A percentile compares a stretch with the other conserved stretches of the same genome.
Conservation (phyloP, 2,329 filamentous ascomycete genomes). For the Davidsoniella australis region DNA sequence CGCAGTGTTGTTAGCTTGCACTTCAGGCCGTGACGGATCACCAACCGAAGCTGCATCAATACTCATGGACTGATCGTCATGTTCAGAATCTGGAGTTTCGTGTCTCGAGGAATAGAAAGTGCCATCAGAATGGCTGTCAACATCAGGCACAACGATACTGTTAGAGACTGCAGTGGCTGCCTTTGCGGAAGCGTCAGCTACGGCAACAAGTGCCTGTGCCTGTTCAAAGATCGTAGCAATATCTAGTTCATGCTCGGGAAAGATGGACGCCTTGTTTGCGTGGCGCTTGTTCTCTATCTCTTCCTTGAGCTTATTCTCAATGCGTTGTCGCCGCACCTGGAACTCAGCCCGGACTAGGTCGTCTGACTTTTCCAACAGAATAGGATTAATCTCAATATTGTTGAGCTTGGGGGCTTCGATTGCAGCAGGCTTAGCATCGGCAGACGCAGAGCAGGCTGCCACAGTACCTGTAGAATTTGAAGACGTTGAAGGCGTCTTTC, state of each 20-base stretch:
- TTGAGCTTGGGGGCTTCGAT: conserved; percentile 22
- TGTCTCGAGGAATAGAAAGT: conserved; percentile 93
- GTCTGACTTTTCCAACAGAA: conserved; percentile 73
- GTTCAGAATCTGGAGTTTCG: conserved; percentile 48
- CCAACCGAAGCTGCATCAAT: conserved; percentile 11
- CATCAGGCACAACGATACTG: conserved; percentile 17
- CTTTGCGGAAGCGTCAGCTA: conserved; percentile 9
- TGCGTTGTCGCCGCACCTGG: conserved; percentile 58
- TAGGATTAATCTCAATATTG: conserved; percentile 59
- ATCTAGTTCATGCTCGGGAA: conserved; percentile 33
- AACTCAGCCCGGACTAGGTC: conserved; percentile 69
- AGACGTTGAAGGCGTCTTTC: not conserved
- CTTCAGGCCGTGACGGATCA: conserved; percentile 1
- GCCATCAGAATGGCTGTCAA: conserved; percentile 36
- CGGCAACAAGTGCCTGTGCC: conserved; percentile 51
- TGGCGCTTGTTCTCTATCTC: conserved; percentile 46
- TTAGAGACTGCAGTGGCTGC: conserved; percentile 31
- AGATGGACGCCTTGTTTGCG: conserved; percentile 22
- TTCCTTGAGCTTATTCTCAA: conserved; percentile 63
- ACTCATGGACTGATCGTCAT: conserved; percentile 10
- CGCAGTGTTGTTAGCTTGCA: not conserved
- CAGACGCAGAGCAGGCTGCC: not conserved
- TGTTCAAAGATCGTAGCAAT: conserved; percentile 55
- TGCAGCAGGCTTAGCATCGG: not conserved
- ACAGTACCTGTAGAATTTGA: not conserved